A percentile compares a stretch with the other conserved stretches of the same genome.
Conservation (phyloP, 2,329 filamentous ascomycete species). For the Penicillium sp. region DNA sequence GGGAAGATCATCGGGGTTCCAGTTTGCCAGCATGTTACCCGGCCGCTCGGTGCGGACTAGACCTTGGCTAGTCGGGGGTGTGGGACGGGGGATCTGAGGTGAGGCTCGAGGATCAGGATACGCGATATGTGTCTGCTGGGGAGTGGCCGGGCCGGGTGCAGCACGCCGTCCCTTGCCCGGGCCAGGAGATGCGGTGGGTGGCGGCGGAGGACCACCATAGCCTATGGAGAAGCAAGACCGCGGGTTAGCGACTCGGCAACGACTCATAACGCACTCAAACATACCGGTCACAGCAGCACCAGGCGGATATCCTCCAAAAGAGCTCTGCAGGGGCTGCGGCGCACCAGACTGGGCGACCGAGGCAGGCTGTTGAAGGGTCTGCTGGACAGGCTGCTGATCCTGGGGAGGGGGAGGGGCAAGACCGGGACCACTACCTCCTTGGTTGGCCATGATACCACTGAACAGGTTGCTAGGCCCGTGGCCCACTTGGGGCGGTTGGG, state of each 20-base stretch:
- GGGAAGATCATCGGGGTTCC: slow-evolving; percentile 81
- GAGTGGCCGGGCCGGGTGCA: slow-evolving; percentile 70
- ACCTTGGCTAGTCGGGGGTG: slow-evolving; percentile 52
- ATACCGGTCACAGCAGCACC: slow-evolving; percentile 61
- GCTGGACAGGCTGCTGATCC: slow-evolving; percentile 59
- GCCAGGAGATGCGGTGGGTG: slow-evolving; percentile 82
- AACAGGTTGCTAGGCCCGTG: slow-evolving; percentile 89
- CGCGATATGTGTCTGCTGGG: slow-evolving; percentile 84
- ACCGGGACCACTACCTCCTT: slow-evolving; percentile 77
- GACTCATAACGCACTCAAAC: slow-evolving; percentile 30
- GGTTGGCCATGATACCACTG: slow-evolving; percentile 91
- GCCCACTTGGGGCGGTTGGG: slow-evolving; percentile 79
- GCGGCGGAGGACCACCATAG: slow-evolving; percentile 77
- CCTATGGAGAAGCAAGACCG: slow-evolving; percentile 47
- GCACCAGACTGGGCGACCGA: slow-evolving; percentile 57
- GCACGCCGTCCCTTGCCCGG: slow-evolving; percentile 70
- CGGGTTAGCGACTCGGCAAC: slow-evolving; percentile 51
- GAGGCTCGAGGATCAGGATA: slow-evolving; percentile 81
- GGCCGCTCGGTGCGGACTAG: slow-evolving; percentile 48
- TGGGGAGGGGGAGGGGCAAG: slow-evolving; percentile 73
- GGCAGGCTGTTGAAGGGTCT: slow-evolving; percentile 59
- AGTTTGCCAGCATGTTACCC: slow-evolving; percentile 73
- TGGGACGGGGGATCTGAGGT: slow-evolving; percentile 83
- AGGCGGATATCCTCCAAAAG: slow-evolving; percentile 69
- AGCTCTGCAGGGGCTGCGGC: slow-evolving; percentile 67